phyloP scores from a whole-genome alignment of 1,284 basidiomycete species.

The Ceratobasidium papillatum region DNA sequence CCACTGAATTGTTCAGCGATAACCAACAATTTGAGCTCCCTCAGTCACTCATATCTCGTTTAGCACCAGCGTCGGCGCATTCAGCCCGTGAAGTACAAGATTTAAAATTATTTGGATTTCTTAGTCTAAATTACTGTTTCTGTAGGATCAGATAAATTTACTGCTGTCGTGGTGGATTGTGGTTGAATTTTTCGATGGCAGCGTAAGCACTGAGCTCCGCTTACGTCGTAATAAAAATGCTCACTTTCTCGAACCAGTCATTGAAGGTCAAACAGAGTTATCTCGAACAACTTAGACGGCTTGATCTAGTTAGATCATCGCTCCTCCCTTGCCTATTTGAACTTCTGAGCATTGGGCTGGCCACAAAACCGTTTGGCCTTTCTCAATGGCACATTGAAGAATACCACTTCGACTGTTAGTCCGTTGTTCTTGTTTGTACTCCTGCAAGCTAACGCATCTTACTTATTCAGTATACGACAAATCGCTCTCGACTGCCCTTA shows the following conservation, averaged over 20 bases:
- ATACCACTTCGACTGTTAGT: conserved; percentile 80
- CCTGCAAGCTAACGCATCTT: conserved; percentile 36
- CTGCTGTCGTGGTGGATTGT: conserved; percentile 90
- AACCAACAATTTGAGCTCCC: not conserved
- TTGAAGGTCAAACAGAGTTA: conserved; percentile 83
- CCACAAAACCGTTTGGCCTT: conserved; percentile 73
- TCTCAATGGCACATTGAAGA: conserved; percentile 87
- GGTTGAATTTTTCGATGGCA: conserved; percentile 87
- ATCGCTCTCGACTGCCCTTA: conserved; percentile 64
- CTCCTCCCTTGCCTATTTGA: conserved; percentile 82
- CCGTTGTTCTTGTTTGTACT: not conserved
- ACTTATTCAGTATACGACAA: conserved; percentile 66
- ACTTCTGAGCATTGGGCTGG: conserved; percentile 70
- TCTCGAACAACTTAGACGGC: conserved; percentile 82
- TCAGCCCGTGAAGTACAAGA: no score
- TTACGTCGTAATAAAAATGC: not conserved
- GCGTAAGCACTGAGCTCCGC: conserved; percentile 62
- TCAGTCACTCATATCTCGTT: not conserved
- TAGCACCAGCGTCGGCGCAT: not conserved
- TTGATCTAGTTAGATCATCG: conserved; percentile 67
- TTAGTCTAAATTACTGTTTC: conserved; percentile 55
- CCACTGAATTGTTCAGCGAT: not conserved
- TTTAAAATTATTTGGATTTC: no score
- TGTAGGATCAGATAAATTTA: conserved; percentile 72
- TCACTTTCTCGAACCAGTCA: conserved; percentile 60